Percentiles rank a stretch among this genome's conserved stretches.
These are phyloP conservation scores for Lepiota subincarnata DNA, from an alignment of 768 basidiomycete genomes.

Conservation along the genomic window DNA sequence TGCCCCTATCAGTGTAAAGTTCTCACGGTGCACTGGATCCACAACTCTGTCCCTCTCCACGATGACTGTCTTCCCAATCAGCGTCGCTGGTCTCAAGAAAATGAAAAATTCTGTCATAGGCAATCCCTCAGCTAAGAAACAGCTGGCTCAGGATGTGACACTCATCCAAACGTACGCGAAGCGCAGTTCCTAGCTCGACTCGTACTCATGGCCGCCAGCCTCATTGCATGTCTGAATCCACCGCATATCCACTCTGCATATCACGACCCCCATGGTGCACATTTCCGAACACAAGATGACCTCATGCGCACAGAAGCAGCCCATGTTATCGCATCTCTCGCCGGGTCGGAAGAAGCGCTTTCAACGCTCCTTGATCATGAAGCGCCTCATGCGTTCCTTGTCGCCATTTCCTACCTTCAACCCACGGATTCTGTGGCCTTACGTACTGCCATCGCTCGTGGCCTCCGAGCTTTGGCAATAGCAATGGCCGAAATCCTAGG, in stretches of 20 bases:
- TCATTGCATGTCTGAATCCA: conserved; percentile 57
- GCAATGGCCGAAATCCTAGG: conserved; percentile 67
- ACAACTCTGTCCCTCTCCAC: conserved; percentile 3
- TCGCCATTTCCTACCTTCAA: conserved; percentile 50
- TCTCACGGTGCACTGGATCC: neutral
- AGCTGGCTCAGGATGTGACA: conserved; percentile 49
- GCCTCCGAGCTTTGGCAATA: conserved; percentile 52
- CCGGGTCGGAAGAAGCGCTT: conserved; percentile 63
- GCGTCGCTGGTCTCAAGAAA: conserved; percentile 47
- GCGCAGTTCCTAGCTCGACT: neutral
- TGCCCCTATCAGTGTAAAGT: neutral
- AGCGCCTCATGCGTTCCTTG: conserved; percentile 57
- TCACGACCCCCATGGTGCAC: neutral
- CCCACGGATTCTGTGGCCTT: conserved; percentile 35
- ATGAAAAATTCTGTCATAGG: conserved; percentile 78
- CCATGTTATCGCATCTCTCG: conserved; percentile 68
- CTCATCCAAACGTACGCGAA: conserved; percentile 52
- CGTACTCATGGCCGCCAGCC: conserved; percentile 32
- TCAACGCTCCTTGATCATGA: conserved; percentile 51
- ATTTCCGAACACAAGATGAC: conserved; percentile 34
- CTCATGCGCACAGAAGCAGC: conserved; percentile 64
- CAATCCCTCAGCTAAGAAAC: conserved; percentile 67
- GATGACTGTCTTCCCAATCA: conserved; percentile 11
- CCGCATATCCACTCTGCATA: conserved; percentile 15
- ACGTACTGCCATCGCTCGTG: conserved; percentile 58